Conservation (phyloP, 345 rosid species). For the Excoecaria cochinchinensis region DNA sequence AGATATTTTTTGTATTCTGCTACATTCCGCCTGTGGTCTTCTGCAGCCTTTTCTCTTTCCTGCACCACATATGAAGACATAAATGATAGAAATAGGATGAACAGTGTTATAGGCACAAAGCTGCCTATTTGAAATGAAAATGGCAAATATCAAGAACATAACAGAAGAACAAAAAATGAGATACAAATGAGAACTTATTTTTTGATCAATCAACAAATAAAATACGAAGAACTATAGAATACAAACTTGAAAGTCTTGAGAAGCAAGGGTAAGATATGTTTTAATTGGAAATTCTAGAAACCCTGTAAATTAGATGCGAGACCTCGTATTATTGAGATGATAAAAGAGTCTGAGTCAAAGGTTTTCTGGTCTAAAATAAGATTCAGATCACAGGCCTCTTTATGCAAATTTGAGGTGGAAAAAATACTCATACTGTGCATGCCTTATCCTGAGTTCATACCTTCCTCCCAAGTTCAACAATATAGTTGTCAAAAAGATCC, state of each 20-base stretch:
- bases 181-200: not conserved
- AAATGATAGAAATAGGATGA: not conserved
- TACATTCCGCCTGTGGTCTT: slow-evolving; percentile 59
- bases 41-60: slow-evolving; percentile 92
- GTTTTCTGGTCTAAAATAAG: not conserved
- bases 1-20: slow-evolving; percentile 73
- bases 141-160: not conserved
- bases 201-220: not conserved
- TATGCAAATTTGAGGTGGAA: not conserved
- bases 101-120: not conserved
- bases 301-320: not conserved
- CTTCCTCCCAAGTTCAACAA: slow-evolving; percentile 92
- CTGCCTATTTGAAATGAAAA: not conserved
- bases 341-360: not conserved
- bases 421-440: not conserved
- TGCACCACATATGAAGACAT: slow-evolving; percentile 24
- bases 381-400: not conserved
- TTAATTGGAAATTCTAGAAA: not conserved
- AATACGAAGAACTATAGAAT: not conserved
- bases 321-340: not conserved
- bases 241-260: not conserved
- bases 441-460: slow-evolving; percentile 30
- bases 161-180: not conserved
- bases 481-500: slow-evolving; percentile 83
- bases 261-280: not conserved